Base-by-base conservation (phyloP, 345 rosid genomes). In the Euphorbia pulcherrima region DNA sequence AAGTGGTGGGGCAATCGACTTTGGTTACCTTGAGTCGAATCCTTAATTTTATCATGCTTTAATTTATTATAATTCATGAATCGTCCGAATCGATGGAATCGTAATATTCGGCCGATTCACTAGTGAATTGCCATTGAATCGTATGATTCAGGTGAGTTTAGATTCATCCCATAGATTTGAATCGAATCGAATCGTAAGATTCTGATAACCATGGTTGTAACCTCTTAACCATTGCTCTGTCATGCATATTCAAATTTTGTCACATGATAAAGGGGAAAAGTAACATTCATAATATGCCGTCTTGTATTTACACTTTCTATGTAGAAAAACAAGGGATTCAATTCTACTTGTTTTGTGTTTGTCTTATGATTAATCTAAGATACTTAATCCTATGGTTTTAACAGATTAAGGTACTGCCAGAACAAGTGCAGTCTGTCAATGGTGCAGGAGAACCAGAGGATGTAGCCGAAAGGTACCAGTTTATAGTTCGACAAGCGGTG, bases 341-440 rank as follows among this genome's bases (percentile, higher is more conserved):
- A 37, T 71, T 23, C 46, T 24, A 24, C 44, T 27, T 8, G 37
- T 54, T 23, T 47, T 37, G 27, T 65, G 60, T 40, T 60, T 61
- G 68, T 62, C 6, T 37, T 57, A 16, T 58, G 61, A 30, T 6
- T 35, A 18, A 16, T 65, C 48, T 57, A 13, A 39, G 52, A 30
- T 67, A 57, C 54, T 50, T 51, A 26, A 33, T 68, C 46, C 50
- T 44, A 33, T 26, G 65, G 40, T 17, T 66, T 64, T 41, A 44
- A 44, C 87, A 93, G 98, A 89, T 93, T 10, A 90, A 89, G 0
- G 77, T 90, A 73, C 80, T 85, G 46, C 91, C 92, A 6, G 82
- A 94, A 60, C 96, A 89, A 52, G 82, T 90, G 68, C 84, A 88
- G 78, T 89, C 94, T 27, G 89, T 90, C 30, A 90, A 93, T 66